Conservation (phyloP, 169 alveolate species). For the Toxoplasma gondii region DNA sequence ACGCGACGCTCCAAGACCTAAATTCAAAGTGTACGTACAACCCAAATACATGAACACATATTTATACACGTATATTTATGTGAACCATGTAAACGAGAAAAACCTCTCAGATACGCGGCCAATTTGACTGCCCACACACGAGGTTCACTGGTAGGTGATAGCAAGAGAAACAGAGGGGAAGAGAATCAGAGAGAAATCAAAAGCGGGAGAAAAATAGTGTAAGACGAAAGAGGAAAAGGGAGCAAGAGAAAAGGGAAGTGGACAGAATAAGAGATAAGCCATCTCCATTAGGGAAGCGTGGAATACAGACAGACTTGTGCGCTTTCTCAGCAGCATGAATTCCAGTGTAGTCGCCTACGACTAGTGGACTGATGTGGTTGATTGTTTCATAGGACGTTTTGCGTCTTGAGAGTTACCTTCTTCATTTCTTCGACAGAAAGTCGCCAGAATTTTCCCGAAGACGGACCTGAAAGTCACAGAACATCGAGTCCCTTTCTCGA, state of each 20-base stretch:
- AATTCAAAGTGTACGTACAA: not conserved
- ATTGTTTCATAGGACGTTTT: not conserved
- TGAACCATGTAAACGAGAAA: not conserved
- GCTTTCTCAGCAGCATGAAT: too few species aligned
- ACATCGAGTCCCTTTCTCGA: not conserved
- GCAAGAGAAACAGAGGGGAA: not conserved
- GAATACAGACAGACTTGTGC: too few species aligned
- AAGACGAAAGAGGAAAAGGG: too few species aligned
- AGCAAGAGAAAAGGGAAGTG: too few species aligned
- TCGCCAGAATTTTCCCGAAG: conserved; percentile 30
- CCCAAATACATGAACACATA: not conserved
- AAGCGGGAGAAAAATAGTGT: too few species aligned
- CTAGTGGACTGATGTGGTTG: not conserved
- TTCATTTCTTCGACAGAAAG: conserved; percentile 18
- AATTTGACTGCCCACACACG: not conserved
- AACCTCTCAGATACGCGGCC: not conserved
- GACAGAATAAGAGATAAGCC: too few species aligned
- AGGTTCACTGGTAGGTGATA: not conserved
- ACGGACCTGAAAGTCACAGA: not conserved
- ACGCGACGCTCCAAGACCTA: conserved; percentile 27
- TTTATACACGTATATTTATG: too few species aligned
- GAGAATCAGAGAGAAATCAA: too few species aligned
- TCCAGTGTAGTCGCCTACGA: too few species aligned
- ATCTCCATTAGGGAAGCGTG: too few species aligned
- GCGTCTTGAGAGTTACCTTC: not conserved